Evolutionary conservation across 441 rosid genomes (phyloP).

Genomic region (Arabidopsis hybrid): DNA sequence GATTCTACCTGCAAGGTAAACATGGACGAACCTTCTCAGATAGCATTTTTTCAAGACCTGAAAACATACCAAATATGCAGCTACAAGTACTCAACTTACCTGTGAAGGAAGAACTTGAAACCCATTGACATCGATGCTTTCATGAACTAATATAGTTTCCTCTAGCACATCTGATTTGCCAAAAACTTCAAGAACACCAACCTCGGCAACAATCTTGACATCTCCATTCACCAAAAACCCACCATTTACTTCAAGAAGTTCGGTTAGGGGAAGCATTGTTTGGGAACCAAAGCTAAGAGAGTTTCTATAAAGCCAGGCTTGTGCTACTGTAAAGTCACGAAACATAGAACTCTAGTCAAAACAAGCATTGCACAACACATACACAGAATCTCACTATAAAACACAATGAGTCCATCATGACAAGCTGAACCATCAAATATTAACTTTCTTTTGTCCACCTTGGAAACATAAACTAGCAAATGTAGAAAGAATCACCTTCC

Average conservation of each 20-base stretch:
- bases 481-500: not conserved
- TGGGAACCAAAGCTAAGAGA: rapidly evolving
- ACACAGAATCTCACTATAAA: not conserved
- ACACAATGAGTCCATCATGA: not conserved
- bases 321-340: not conserved
- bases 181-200: conserved; percentile 4
- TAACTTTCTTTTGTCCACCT: too few species aligned
- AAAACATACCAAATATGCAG: too few species aligned
- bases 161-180: not conserved
- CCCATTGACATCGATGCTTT: not conserved
- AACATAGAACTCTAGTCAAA: not conserved
- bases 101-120: conserved; percentile 2
- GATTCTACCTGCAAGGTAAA: too few species aligned
- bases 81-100: not conserved
- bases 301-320: not conserved
- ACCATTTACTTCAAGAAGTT: not conserved
- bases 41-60: too few species aligned
- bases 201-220: conserved; percentile 6
- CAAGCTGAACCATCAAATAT: not conserved
- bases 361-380: not conserved
- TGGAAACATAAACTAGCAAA: too few species aligned
- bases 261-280: not conserved
- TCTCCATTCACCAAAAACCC: not conserved
- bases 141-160: not conserved
- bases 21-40: too few species aligned